phyloP scores from a whole-genome alignment of 768 basidiomycete genomes.

The Lactifluus volemus region DNA sequence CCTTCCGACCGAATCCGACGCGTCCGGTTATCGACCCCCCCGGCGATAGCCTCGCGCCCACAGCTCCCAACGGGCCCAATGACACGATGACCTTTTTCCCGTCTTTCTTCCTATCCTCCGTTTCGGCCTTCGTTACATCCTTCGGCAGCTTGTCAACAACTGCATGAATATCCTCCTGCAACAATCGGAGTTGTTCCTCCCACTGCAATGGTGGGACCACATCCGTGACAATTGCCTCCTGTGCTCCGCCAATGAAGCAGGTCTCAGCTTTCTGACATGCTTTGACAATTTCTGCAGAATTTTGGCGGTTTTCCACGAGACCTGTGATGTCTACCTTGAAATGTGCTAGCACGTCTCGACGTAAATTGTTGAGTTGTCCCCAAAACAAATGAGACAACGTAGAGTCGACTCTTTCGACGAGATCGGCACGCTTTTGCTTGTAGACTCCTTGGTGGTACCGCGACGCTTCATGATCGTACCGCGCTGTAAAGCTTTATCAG shows the following conservation, averaged over 20 bases:
- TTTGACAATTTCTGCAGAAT: conserved; percentile 78
- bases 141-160: too few relatives aligned
- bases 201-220: conserved; percentile 69
- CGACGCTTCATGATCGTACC: conserved; percentile 91
- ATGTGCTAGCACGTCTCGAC: conserved; percentile 63
- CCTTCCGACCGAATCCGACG: too few relatives aligned
- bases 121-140: too few relatives aligned
- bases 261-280: conserved; percentile 54
- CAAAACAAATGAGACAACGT: conserved; percentile 82
- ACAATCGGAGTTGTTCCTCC: conserved; percentile 67
- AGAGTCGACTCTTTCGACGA: conserved; percentile 64
- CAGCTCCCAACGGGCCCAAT: too few relatives aligned
- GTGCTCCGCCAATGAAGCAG: conserved; percentile 56
- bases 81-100: too few relatives aligned
- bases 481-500: conserved; percentile 38
- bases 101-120: too few relatives aligned
- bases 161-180: conserved; percentile 25
- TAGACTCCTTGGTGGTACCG: conserved; percentile 95
- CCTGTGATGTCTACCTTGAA: conserved; percentile 75
- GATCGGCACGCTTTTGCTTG: conserved; percentile 78
- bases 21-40: too few relatives aligned
- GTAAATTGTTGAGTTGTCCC: conserved; percentile 93
- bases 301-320: conserved; percentile 63
- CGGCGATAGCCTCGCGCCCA: too few relatives aligned
- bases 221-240: conserved; percentile 59